Conservation (phyloP, 2,329 filamentous ascomycete species). For the Onygenales sp. region DNA sequence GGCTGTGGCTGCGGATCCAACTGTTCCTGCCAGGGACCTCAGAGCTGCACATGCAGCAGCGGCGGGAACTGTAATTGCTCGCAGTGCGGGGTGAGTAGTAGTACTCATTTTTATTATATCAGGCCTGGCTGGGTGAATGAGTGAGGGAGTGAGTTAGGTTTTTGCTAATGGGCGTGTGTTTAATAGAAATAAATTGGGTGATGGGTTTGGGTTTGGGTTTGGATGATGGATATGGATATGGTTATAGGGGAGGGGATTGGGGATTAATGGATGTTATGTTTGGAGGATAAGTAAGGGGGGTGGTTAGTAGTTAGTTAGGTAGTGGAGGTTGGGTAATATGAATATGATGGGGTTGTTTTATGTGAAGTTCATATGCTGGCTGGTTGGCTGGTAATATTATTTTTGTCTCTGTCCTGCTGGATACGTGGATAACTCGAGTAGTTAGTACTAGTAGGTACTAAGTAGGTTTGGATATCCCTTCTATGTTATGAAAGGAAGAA, state of each 20-base stretch:
- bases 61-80: neutral
- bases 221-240: neutral
- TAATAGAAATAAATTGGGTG: neutral
- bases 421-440: no score
- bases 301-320: no score
- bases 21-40: slow-evolving; percentile 1
- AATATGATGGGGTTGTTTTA: neutral
- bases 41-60: neutral
- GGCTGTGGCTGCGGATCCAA: slow-evolving; percentile 3
- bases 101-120: neutral
- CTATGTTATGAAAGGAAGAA: no score
- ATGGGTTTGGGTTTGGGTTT: neutral
- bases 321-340: neutral
- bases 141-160: no score
- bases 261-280: no score
- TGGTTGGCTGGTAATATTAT: no score
- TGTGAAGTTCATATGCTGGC: neutral
- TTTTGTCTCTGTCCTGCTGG: no score
- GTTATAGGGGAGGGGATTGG: neutral
- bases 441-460: no score
- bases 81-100: neutral
- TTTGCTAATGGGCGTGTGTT: neutral
- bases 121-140: no score
- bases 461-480: no score
- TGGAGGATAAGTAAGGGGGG: no score